A percentile compares a stretch with the other conserved stretches of the same genome.
Evolutionary conservation across 306 rosid species (phyloP).

Genomic region (Casuarina equisetifolia): DNA sequence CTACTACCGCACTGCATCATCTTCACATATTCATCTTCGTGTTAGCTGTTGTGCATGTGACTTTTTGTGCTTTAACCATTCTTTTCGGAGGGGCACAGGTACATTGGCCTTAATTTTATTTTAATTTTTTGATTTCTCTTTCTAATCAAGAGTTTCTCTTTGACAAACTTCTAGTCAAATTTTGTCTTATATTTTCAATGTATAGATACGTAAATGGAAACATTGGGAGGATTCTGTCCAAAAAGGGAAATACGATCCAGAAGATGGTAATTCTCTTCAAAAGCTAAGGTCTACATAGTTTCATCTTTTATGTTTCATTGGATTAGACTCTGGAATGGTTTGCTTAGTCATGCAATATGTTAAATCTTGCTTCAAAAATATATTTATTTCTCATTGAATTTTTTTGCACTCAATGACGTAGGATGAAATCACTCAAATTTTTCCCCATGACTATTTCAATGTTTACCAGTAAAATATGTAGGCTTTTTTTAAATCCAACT

Average conservation of each 20-base stretch:
- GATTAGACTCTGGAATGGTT: neutral
- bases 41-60: slow-evolving; percentile 39
- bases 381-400: neutral
- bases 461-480: neutral
- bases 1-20: slow-evolving; percentile 38
- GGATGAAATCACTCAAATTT: neutral
- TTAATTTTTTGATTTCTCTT: neutral
- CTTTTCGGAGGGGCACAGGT: slow-evolving; percentile 36
- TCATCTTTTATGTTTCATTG: neutral
- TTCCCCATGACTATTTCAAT: neutral
- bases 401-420: neutral
- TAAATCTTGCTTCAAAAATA: neutral
- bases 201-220: slow-evolving; percentile 39
- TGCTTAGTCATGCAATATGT: neutral
- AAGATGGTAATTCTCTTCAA: slow-evolving; percentile 22
- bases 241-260: slow-evolving; percentile 24
- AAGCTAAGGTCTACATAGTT: neutral
- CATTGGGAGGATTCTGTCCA: slow-evolving; percentile 37
- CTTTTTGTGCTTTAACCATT: slow-evolving; percentile 39
- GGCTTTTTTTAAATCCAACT: neutral
- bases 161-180: neutral
- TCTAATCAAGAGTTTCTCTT: neutral
- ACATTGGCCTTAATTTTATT: neutral
- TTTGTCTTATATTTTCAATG: neutral
- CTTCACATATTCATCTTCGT: slow-evolving; percentile 46